Conservation (phyloP, 495 filamentous ascomycete genomes). For the Cercophora sp. region DNA sequence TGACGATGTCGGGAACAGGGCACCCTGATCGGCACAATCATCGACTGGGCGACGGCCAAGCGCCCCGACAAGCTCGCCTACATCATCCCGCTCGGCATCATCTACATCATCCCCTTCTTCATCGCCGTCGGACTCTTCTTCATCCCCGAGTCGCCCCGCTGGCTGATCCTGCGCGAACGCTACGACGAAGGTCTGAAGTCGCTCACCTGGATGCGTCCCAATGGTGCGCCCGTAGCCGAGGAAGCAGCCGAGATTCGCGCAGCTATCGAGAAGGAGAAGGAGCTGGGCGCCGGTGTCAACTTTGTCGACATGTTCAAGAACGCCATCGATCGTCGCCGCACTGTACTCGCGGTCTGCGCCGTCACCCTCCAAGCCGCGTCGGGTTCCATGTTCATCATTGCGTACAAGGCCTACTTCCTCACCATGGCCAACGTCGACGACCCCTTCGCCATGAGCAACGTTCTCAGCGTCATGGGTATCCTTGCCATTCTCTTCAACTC, state of each 20-base stretch:
- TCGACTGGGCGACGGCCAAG: slow-evolving; percentile 55
- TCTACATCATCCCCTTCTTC: slow-evolving; percentile 54
- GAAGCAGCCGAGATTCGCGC: slow-evolving; percentile 51
- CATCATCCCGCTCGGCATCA: slow-evolving; percentile 55
- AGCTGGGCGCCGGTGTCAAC: slow-evolving; percentile 36
- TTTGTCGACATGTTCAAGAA: slow-evolving; percentile 52
- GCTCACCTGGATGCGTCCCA: slow-evolving; percentile 45
- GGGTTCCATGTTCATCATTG: slow-evolving; percentile 60
- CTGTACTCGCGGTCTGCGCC: slow-evolving; percentile 47
- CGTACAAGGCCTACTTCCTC: slow-evolving; percentile 64
- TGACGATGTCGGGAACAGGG: slow-evolving; percentile 22
- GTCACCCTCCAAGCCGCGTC: slow-evolving; percentile 55
- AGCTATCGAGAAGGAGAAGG: slow-evolving; percentile 47
- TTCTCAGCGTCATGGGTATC: slow-evolving; percentile 54
- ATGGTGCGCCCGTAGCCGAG: slow-evolving; percentile 34
- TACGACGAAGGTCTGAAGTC: slow-evolving; percentile 51
- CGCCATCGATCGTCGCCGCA: slow-evolving; percentile 49
- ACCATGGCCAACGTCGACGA: slow-evolving; percentile 57
- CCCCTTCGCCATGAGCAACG: slow-evolving; percentile 56
- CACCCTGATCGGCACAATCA: slow-evolving; percentile 56
- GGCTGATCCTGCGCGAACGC: slow-evolving; percentile 51
- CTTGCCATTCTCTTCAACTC: slow-evolving; percentile 53
- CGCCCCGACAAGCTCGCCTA: slow-evolving; percentile 41
- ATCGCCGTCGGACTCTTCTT: slow-evolving; percentile 51
- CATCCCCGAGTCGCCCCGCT: slow-evolving; percentile 62